These are phyloP conservation scores for Epichloe typhina DNA, from an alignment of 2,329 filamentous ascomycete species.

Conservation along the genomic window DNA sequence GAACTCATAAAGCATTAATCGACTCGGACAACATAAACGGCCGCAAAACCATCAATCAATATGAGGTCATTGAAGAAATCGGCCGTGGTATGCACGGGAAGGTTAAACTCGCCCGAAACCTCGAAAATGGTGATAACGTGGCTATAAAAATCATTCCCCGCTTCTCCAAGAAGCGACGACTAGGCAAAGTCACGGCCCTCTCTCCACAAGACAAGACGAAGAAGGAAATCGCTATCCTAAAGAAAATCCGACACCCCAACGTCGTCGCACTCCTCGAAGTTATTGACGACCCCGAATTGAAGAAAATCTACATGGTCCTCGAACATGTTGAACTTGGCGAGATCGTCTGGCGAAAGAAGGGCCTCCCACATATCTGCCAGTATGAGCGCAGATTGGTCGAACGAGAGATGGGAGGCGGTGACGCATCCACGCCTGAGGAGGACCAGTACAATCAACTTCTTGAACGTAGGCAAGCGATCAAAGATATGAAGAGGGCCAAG, in stretches of 20 bases:
- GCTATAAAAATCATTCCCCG: conserved; percentile 98
- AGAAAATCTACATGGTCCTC: conserved; percentile 96
- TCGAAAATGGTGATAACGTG: conserved; percentile 63
- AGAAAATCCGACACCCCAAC: conserved; percentile 96
- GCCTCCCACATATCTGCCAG: conserved; percentile 66
- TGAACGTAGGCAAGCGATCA: conserved; percentile 44
- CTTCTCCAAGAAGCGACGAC: conserved; percentile 80
- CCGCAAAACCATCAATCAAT: conserved; percentile 93
- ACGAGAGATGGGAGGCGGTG: conserved; percentile 50
- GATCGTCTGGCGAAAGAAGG: conserved; percentile 86
- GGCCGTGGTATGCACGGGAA: conserved; percentile 94
- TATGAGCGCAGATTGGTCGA: conserved; percentile 75
- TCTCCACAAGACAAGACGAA: conserved; percentile 70
- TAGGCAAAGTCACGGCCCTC: conserved; percentile 65
- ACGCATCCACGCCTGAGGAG: conserved; percentile 45
- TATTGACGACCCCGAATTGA: conserved; percentile 89
- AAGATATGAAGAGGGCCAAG: conserved; percentile 43
- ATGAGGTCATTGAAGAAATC: conserved; percentile 92
- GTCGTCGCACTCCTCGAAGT: conserved; percentile 92
- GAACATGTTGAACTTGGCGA: conserved; percentile 93
- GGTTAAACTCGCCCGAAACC: conserved; percentile 83
- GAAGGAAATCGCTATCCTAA: conserved; percentile 92
- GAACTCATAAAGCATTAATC: conserved; percentile 81
- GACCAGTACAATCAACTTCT: conserved; percentile 46
- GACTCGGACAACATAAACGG: conserved; percentile 82